Evolutionary conservation across 2,329 filamentous ascomycete genomes (phyloP), one percentile per base, ranked within the genome.

Genomic region (Helminthosporium solani): DNA sequence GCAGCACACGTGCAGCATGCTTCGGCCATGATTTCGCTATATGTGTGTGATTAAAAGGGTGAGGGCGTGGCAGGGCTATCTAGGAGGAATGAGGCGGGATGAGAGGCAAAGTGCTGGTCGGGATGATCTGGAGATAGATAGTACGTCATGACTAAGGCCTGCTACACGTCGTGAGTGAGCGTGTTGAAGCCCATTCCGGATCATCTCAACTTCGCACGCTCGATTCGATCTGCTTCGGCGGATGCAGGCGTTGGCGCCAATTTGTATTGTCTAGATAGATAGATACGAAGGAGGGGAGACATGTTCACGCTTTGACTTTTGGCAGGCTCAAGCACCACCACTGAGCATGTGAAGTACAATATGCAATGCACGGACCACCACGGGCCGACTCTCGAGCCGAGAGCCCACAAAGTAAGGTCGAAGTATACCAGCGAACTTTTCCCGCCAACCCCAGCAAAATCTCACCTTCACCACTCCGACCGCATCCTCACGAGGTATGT

Each of bases 1-100:
- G 75, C 75, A 23, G 86, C 83, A 68, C 86, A 90, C 18, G 85
- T 89, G 64, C 85, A 88, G 70, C 86, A 90, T 12, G 79, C 76
- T 65, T 76, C 73, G 34, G 56, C 58, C 56, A 63, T 59, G 52
- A 34, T 54, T 45, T 36, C 31, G 37, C 40, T 45, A 27, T 45
- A 27, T 44, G 33, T 35, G 14, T 9, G 33, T 41, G 23, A 44
- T 30, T 9, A 40, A 14, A 40, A 46, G 11, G 35, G 18, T 37
- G 27, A 33, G 34, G 36, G 35, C 19, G 25, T 44, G 38, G 19
- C 8, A 33, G 19, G 27, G n/a, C 45, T 25, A 16, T n/a, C n/a
- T n/a, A n/a, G n/a, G 11, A 33, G 34, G 33, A 40, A 14, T 27
- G 9, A 33, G 2, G 33, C 23, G 15, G 9, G 23, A 25, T 25